These are phyloP conservation scores for Sclerotinia sclerotiorum DNA, from an alignment of 2,329 filamentous ascomycete species.

Conservation along the genomic window DNA sequence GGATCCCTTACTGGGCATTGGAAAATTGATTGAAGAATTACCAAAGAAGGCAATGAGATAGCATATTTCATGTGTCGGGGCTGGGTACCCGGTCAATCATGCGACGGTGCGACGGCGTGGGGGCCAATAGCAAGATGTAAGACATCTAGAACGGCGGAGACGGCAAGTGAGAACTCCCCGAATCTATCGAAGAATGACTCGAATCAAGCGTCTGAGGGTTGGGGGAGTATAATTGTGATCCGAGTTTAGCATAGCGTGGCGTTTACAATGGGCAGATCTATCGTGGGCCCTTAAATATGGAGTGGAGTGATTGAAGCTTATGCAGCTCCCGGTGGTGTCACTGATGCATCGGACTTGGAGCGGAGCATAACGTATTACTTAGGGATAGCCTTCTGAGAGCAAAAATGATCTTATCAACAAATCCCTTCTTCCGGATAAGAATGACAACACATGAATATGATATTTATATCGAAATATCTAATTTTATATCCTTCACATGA, in stretches of 20 bases:
- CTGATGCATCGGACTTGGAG: constrained; percentile 11
- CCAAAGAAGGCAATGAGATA: constrained; percentile 12
- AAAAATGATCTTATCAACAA: background rate
- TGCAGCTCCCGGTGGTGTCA: constrained; percentile 15
- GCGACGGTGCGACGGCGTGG: background rate
- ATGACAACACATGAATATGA: background rate
- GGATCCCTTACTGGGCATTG: constrained; percentile 74
- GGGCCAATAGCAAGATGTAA: constrained; percentile 9
- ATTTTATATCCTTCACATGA: too few relatives aligned
- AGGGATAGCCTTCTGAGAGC: constrained; percentile 12
- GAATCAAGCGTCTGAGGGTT: background rate
- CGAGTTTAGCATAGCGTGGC: constrained; percentile 22
- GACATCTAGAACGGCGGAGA: constrained; percentile 6
- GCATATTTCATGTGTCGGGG: constrained; percentile 21
- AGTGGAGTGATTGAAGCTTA: constrained; percentile 10
- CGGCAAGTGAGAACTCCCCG: background rate
- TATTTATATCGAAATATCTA: background rate
- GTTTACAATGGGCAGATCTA: constrained; percentile 17
- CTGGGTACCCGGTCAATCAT: constrained; percentile 9
- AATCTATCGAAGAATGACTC: constrained; percentile 6
- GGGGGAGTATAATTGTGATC: constrained; percentile 17
- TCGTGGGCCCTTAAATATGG: constrained; percentile 10
- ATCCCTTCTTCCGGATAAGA: constrained; percentile 5
- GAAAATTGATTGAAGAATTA: constrained; percentile 75
- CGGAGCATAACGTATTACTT: constrained; percentile 14